These are phyloP conservation scores for Alternaria brassicicola DNA, from an alignment of 2,329 filamentous ascomycete genomes.

Conservation along the genomic window DNA sequence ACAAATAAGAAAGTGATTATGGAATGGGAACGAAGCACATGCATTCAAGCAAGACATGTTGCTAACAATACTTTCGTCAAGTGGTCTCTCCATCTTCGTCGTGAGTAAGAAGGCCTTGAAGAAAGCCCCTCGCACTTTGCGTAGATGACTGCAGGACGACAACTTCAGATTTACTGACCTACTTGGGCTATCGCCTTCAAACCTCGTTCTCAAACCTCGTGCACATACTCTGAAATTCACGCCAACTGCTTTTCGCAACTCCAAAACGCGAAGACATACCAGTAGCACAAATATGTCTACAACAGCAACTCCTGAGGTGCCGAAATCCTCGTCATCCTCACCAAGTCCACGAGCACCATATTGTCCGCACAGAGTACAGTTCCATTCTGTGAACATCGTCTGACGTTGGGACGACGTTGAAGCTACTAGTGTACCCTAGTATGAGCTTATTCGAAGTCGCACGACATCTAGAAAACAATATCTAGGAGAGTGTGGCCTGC, in stretches of 20 bases:
- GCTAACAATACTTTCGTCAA: background rate
- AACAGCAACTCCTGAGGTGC: background rate
- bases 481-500: no score
- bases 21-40: background rate
- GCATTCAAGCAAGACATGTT: background rate
- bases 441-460: no score
- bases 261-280: background rate
- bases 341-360: background rate
- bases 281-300: background rate
- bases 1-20: background rate
- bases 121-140: background rate
- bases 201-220: background rate
- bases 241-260: no score
- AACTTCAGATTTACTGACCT: background rate
- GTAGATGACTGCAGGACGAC: background rate
- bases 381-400: no score
- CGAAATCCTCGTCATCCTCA: background rate
- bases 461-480: no score
- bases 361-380: no score
- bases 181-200: background rate
- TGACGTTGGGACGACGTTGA: no score
- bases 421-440: no score
- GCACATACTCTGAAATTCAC: background rate
- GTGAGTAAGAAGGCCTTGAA: background rate
- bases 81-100: background rate